A percentile compares a stretch with the other conserved stretches of the same genome.
Conservation (phyloP, 192 early-diverging fungal genomes). For the Glomus cerebriforme region DNA sequence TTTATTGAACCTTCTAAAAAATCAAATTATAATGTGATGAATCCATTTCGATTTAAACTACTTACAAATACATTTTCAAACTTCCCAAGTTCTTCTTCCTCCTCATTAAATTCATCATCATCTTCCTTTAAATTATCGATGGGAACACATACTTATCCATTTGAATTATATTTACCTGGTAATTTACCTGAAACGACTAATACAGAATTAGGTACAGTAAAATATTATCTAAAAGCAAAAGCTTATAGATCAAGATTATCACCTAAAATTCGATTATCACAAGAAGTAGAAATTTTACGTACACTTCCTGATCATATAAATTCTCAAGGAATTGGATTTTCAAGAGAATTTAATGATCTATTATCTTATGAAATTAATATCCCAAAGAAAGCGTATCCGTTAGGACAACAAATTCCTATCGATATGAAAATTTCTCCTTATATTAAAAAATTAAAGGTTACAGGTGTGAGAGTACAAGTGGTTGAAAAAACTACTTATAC, state of each 20-base stretch:
- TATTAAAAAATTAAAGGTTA: conserved; percentile 12
- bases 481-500: conserved; percentile 6
- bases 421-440: conserved; percentile 21
- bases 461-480: background rate
- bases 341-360: conserved; percentile 18
- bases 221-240: conserved; percentile 6
- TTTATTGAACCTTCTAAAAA: background rate
- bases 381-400: conserved; percentile 9
- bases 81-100: background rate
- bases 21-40: background rate
- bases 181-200: conserved; percentile 3
- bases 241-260: conserved; percentile 6
- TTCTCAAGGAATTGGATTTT: conserved; percentile 17
- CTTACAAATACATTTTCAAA: background rate
- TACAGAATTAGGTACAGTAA: background rate
- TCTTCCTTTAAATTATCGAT: background rate
- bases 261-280: background rate
- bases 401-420: conserved; percentile 12
- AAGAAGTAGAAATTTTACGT: conserved; percentile 14
- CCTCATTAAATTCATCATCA: background rate
- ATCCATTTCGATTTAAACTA: background rate
- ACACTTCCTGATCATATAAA: conserved; percentile 13
- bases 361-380: conserved; percentile 8
- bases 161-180: conserved; percentile 6
- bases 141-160: conserved; percentile 1